phyloP scores from a whole-genome alignment of 75 land plant species.

The Cryptomeria japonica region DNA sequence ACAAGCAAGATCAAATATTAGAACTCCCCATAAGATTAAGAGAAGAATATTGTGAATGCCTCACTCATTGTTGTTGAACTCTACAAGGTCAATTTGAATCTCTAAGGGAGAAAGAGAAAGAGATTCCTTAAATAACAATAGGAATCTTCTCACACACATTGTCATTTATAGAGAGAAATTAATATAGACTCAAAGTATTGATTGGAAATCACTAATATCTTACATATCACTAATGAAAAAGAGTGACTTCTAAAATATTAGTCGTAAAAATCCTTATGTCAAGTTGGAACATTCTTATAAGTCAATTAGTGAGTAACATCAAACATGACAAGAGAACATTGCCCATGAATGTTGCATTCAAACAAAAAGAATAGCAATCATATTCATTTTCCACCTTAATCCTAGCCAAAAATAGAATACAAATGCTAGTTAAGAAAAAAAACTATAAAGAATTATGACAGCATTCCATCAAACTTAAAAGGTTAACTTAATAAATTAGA shows the following conservation, averaged over 20 bases:
- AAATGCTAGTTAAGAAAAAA: neutral
- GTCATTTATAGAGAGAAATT: neutral
- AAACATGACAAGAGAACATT: conserved; percentile 65
- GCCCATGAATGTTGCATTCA: conserved; percentile 55
- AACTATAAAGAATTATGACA: too few species aligned
- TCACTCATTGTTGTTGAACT: conserved; percentile 45
- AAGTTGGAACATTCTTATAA: conserved; percentile 58
- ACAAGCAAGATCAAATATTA: neutral
- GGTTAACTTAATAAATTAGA: too few species aligned
- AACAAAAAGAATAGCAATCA: neutral
- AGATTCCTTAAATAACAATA: conserved; percentile 75
- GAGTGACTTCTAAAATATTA: neutral
- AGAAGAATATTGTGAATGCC: neutral
- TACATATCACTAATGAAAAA: neutral
- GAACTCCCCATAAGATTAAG: neutral
- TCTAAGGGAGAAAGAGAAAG: conserved; percentile 77
- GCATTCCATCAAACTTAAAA: neutral
- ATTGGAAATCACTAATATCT: neutral
- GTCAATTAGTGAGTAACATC: conserved; percentile 63
- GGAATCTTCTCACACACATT: conserved; percentile 92
- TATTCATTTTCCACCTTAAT: neutral
- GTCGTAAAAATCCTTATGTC: conserved; percentile 62
- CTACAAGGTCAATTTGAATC: conserved; percentile 63
- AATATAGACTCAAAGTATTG: neutral
- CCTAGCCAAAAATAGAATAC: neutral